Evolutionary conservation across 2,329 filamentous ascomycete species (phyloP), one percentile per base, ranked within the genome.

Genomic region (Fusarium nygamai): DNA sequence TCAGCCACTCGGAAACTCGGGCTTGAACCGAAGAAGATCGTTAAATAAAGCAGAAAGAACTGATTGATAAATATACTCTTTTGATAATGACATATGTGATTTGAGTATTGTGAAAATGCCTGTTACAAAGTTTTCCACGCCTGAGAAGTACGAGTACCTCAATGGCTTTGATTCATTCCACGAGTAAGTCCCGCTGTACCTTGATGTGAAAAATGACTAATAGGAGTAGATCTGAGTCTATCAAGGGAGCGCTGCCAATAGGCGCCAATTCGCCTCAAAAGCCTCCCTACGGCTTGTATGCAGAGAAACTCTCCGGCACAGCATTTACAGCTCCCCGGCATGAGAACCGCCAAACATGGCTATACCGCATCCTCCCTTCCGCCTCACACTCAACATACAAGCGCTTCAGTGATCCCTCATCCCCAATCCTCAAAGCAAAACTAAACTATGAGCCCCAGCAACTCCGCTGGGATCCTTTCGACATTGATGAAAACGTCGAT

Each of bases 231-330:
- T 90, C 92, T 34, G 94, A 96, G 85, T 93, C 93, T 47, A 85
- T 96, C 67, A 86, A 90, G 24, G 92, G 91, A 24, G 92, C 94
- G 5, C 86, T 96, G 3, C 94, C 94, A 10, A 82, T 94, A 66
- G 94, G 89, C 54, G 88, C 91, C 44, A 97, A 97, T 85, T 94
- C 93, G 2, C 94, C 94, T 0, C 94, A 97, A 80, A 94, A 94
- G 79, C 91, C 91, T 0, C 88, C 93, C 0, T 90, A 91, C 74
- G 94, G 94, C 1, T 89, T 97, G 22, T 96, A 96, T 82, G 91
- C 93, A 31, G 94, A 97, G 83, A 92, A 93, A 84, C 86, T 94
- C 31, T 93, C 92, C 1, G 92, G 92, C 7, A 92, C 91, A 1
- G 86, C 92, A 20, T 94, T 94, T 79, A 93, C 92, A 3, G 90